phyloP scores from a whole-genome alignment of 2,329 filamentous ascomycete genomes.

The Fusarium coicis region DNA sequence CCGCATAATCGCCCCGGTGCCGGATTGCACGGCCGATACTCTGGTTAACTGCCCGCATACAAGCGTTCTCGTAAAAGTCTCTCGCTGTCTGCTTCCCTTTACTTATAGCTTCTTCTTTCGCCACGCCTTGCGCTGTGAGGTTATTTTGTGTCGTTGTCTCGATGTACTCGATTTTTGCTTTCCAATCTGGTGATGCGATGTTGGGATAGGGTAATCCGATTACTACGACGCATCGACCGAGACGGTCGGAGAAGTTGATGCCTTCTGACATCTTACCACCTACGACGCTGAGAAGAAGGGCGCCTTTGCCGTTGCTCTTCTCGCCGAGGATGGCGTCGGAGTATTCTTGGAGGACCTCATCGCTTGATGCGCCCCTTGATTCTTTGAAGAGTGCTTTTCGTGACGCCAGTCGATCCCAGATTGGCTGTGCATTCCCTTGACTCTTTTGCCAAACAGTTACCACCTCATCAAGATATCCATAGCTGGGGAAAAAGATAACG shows the following conservation, averaged over 20 bases:
- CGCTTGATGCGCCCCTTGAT: constrained; percentile 64
- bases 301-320: constrained; percentile 62
- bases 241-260: constrained; percentile 94
- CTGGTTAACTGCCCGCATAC: constrained; percentile 97
- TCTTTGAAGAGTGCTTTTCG: constrained; percentile 74
- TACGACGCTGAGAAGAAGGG: constrained; percentile 87
- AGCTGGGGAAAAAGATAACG: constrained; percentile 96
- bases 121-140: constrained; percentile 42
- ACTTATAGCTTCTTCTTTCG: constrained; percentile 42
- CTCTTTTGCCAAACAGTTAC: constrained; percentile 68
- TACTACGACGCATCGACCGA: constrained; percentile 91
- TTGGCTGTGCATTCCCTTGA: constrained; percentile 47
- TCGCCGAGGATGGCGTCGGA: constrained; percentile 70
- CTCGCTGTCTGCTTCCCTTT: constrained; percentile 68
- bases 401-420: constrained; percentile 68
- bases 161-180: constrained; percentile 88
- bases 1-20: constrained; percentile 88
- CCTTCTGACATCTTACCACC: constrained; percentile 96
- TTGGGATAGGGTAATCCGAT: constrained; percentile 95
- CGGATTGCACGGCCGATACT: constrained; percentile 93
- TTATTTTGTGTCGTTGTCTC: constrained; percentile 66
- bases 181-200: constrained; percentile 89
- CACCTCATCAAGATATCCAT: constrained; percentile 86
- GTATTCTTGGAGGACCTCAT: constrained; percentile 81
- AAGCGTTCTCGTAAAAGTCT: constrained; percentile 93